These are phyloP conservation scores for Colletotrichum theobromicola DNA, from an alignment of 2,329 filamentous ascomycete genomes.

Conservation along the genomic window DNA sequence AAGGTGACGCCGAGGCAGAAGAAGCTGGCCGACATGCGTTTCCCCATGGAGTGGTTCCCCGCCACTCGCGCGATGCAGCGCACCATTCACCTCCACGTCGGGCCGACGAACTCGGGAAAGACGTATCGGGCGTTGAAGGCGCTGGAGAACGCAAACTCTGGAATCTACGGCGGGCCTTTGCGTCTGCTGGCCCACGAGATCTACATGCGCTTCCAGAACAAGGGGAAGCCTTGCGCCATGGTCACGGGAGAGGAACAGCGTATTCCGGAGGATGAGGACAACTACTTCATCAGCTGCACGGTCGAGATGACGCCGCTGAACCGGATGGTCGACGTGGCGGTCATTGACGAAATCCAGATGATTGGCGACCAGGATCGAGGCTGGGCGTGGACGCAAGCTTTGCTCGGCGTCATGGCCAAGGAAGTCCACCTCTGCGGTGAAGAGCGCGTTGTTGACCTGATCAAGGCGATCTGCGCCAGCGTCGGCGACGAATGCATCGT, in stretches of 20 bases:
- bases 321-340: constrained; percentile 77
- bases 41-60: constrained; percentile 91
- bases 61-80: constrained; percentile 80
- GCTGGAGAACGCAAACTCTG: constrained; percentile 75
- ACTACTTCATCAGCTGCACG: constrained; percentile 80
- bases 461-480: constrained; percentile 77
- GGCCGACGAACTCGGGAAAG: constrained; percentile 97
- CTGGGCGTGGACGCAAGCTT: constrained; percentile 92
- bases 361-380: constrained; percentile 80
- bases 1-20: constrained; percentile 64
- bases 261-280: constrained; percentile 61
- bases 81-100: constrained; percentile 90
- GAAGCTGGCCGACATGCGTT: constrained; percentile 80
- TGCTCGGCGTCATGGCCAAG: constrained; percentile 84
- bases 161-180: constrained; percentile 90
- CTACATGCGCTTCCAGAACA: constrained; percentile 83
- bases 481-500: constrained; percentile 84
- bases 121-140: constrained; percentile 92
- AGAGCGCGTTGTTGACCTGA: constrained; percentile 78
- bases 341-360: constrained; percentile 99
- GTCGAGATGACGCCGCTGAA: constrained; percentile 82
- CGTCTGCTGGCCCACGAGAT: constrained; percentile 92
- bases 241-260: constrained; percentile 91
- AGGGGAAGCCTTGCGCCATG: constrained; percentile 78
- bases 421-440: constrained; percentile 96